Conservation (phyloP, 1,139 yeast genomes). For the Suhomyces bribrorum region DNA sequence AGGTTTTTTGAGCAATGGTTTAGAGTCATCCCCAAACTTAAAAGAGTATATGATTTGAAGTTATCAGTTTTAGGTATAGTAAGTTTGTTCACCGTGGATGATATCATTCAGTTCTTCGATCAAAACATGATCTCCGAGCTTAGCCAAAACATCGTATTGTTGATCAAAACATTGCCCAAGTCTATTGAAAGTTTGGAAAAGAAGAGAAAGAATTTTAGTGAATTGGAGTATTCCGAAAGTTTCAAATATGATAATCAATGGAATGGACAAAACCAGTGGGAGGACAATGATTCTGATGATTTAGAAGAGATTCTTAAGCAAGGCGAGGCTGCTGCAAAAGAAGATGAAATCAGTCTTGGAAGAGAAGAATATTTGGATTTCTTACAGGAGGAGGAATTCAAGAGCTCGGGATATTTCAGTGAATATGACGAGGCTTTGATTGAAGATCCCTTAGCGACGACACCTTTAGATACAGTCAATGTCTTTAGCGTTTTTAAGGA, state of each 20-base stretch:
- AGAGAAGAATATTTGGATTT: conserved; percentile 48
- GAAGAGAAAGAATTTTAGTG: conserved; percentile 52
- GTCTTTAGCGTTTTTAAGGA: conserved; percentile 43
- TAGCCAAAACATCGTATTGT: conserved; percentile 48
- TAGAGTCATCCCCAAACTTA: conserved; percentile 52
- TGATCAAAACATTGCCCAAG: conserved; percentile 63
- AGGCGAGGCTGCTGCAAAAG: conserved; percentile 25
- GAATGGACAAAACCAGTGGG: conserved; percentile 12
- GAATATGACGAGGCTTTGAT: conserved; percentile 57
- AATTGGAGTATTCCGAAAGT: conserved; percentile 29
- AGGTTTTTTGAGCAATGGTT: conserved; percentile 72
- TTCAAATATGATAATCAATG: conserved; percentile 15
- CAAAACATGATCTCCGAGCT: conserved; percentile 26
- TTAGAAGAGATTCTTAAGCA: conserved; percentile 22
- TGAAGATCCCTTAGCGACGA: conserved; percentile 81
- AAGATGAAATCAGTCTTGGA: conserved; percentile 32
- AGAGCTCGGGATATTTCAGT: conserved; percentile 39
- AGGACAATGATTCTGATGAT: conserved; percentile 28
- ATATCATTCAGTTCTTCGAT: conserved; percentile 22
- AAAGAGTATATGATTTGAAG: conserved; percentile 83
- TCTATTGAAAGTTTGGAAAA: conserved; percentile 69
- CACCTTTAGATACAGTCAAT: conserved; percentile 74
- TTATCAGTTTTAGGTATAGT: conserved; percentile 69
- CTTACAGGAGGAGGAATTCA: conserved; percentile 44
- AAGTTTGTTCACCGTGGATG: conserved; percentile 41